Base-by-base conservation (phyloP, 2,329 filamentous ascomycete genomes). In the Gnomoniopsis smithogilvyi region DNA sequence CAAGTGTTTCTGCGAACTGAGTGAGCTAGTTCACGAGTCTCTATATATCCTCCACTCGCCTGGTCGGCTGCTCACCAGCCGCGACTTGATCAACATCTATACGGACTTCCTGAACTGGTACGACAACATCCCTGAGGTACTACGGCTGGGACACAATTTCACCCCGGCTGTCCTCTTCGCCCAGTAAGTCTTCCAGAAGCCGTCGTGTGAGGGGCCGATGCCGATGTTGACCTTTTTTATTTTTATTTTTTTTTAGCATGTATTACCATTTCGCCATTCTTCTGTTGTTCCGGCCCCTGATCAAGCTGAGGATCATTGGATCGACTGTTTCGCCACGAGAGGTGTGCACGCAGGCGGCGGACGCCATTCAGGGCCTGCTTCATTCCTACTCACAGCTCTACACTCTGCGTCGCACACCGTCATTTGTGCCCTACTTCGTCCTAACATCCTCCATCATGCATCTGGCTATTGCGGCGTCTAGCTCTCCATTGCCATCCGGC, bases 41-140 rank as follows among this genome's bases (percentile, higher is more conserved):
- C 77, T 90, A 21, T 88, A 88, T 67, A 81, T 89, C 43, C 80
- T 91, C n/a, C 89, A 91, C 67, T 87, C 88, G 3, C 89, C 89
- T 0, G 85, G 83, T 15, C 80, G 82, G 57, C 83, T 83, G 6
- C 77, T 91, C 48, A 89, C 84, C 0, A 86, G 85, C 63, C 80
- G 81, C 43, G 82, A 84, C 43, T 74, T 92, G 2, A 75, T 90
- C 10, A 79, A 77, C 51, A 83, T 84, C 26, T 91, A 92, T 64
- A 84, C 81, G 0, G 81, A 86, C 64, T 92, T 90, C 64, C 77
- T 90, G 17, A 81, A 84, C 54, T 92, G 89, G 89, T 91, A 91
- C 68, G 83, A 84, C 59, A 77, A 75, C 26, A 82, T 92, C 60
- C 89, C 89, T 0, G 79, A 84, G 60, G 80, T 84, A 2, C 75